Conservation (phyloP, 371 early-diverging fungal species). For the Zychaea mexicana region DNA sequence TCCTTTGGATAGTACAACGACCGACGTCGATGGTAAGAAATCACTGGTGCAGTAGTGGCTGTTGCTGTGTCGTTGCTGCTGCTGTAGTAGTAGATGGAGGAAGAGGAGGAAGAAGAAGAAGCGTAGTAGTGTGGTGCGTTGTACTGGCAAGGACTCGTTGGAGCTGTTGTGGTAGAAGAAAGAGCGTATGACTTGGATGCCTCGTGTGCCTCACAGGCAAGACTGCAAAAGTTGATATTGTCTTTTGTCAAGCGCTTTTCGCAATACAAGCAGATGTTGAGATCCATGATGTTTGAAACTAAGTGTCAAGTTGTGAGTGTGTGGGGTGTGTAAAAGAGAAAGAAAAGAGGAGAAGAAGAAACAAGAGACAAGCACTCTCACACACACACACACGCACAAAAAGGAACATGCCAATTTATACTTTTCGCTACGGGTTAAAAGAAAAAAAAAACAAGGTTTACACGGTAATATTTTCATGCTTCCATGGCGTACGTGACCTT, state of each 20-base stretch:
- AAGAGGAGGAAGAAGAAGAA: neutral
- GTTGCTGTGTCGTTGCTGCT: too few species aligned
- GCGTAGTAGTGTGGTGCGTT: neutral
- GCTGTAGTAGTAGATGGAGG: neutral
- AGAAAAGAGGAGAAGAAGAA: neutral
- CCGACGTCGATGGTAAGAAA: conserved; percentile 26
- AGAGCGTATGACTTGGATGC: conserved; percentile 14
- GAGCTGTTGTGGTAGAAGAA: neutral
- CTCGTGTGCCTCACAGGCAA: conserved; percentile 19
- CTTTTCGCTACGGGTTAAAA: too few species aligned
- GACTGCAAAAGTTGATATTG: conserved; percentile 19
- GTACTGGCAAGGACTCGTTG: neutral
- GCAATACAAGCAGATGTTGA: conserved; percentile 28
- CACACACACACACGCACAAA: too few species aligned
- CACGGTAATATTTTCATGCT: neutral
- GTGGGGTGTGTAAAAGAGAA: neutral
- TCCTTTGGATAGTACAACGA: conserved; percentile 16
- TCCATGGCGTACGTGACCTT: neutral
- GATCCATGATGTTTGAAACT: conserved; percentile 15
- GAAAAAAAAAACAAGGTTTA: neutral
- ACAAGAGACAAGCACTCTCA: neutral
- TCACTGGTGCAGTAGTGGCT: neutral
- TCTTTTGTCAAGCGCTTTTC: conserved; percentile 23
- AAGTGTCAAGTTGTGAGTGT: neutral
- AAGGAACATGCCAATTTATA: conserved; percentile 6